A percentile compares a stretch with the other conserved stretches of the same genome.
Conservation (phyloP, 208 protist species). For the Angomonas deanei region DNA sequence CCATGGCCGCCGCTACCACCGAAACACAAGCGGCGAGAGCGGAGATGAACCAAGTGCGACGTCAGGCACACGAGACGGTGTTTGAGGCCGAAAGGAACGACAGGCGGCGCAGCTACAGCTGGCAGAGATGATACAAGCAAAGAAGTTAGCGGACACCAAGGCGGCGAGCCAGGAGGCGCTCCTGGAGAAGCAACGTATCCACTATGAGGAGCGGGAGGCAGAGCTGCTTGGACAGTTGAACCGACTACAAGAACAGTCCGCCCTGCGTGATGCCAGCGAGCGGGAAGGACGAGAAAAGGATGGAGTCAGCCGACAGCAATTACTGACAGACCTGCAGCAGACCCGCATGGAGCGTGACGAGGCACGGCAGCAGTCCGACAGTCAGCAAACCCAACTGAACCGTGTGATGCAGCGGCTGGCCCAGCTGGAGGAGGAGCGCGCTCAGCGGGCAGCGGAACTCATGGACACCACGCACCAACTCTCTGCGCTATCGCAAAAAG, state of each 20-base stretch:
- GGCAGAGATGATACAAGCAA: slow-evolving; percentile 27
- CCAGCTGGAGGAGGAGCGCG: slow-evolving; percentile 24
- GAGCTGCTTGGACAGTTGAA: slow-evolving; percentile 35
- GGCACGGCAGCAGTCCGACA: slow-evolving; percentile 10
- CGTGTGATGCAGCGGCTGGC: slow-evolving; percentile 21
- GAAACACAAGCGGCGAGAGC: slow-evolving; percentile 23
- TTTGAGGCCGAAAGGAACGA: slow-evolving; percentile 44
- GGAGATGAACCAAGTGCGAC: slow-evolving; percentile 40
- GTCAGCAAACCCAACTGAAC: slow-evolving; percentile 14
- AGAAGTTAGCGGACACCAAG: slow-evolving; percentile 21
- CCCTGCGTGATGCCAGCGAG: neutral
- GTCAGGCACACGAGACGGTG: slow-evolving; percentile 53
- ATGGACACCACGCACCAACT: slow-evolving; percentile 31
- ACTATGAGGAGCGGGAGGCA: slow-evolving; percentile 24
- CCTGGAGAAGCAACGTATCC: slow-evolving; percentile 31
- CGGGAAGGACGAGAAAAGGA: neutral
- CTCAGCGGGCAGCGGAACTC: slow-evolving; percentile 23
- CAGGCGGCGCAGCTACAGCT: slow-evolving; percentile 45
- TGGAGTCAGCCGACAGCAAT: neutral
- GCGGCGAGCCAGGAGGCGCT: slow-evolving; percentile 14
- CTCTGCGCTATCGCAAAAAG: slow-evolving; percentile 11
- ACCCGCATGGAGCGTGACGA: slow-evolving; percentile 23
- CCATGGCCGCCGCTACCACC: slow-evolving; percentile 3
- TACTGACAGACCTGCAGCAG: slow-evolving; percentile 14
- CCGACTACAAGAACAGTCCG: slow-evolving; percentile 11